A percentile compares a stretch with the other conserved stretches of the same genome.
phyloP scores from a whole-genome alignment of 2,329 filamentous ascomycete genomes.

The Pseudocercospora macadamiae region DNA sequence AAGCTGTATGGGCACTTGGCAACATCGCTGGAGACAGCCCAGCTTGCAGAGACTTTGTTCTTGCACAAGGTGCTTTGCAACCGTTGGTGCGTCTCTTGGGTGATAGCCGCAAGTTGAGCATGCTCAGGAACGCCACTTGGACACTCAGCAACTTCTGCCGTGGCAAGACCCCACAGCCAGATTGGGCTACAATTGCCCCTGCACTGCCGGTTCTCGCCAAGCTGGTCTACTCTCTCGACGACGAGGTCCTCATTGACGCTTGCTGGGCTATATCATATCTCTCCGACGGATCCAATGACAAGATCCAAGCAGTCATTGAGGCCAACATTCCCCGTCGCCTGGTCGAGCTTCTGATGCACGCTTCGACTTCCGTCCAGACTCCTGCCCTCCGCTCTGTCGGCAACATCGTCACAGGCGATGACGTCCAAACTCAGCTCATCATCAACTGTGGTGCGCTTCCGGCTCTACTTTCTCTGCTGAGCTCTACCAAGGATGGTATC shows the following conservation, averaged over 20 bases:
- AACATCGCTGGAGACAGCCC: slow-evolving; percentile 99
- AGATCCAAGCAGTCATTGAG: slow-evolving; percentile 99
- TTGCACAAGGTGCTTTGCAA: slow-evolving; percentile 86
- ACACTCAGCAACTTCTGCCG: slow-evolving; percentile 99
- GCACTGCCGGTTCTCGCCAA: slow-evolving; percentile 94
- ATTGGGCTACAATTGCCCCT: slow-evolving; percentile 94
- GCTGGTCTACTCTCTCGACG: slow-evolving; percentile 96
- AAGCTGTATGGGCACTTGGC: slow-evolving; percentile 96
- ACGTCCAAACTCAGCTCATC: slow-evolving; percentile 98
- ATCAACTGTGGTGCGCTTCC: slow-evolving; percentile 96
- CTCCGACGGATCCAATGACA: slow-evolving; percentile 96
- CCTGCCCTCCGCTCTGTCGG: slow-evolving; percentile 95
- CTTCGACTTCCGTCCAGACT: slow-evolving; percentile 96
- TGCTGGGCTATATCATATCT: slow-evolving; percentile 99
- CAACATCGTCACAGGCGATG: slow-evolving; percentile 98
- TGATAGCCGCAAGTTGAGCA: slow-evolving; percentile 97
- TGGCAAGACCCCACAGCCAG: slow-evolving; percentile 97
- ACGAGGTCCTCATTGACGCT: slow-evolving; percentile 96
- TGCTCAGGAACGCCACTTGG: slow-evolving; percentile 98
- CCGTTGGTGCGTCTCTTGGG: slow-evolving; percentile 87
- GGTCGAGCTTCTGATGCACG: slow-evolving; percentile 96
- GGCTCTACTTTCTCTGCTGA: slow-evolving; percentile 88
- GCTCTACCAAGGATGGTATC: slow-evolving; percentile 97
- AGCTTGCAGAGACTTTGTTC: slow-evolving; percentile 93
- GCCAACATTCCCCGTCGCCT: slow-evolving; percentile 94